These are phyloP conservation scores for Candida insectalens DNA, from an alignment of 805 yeast genomes.

Conservation along the genomic window DNA sequence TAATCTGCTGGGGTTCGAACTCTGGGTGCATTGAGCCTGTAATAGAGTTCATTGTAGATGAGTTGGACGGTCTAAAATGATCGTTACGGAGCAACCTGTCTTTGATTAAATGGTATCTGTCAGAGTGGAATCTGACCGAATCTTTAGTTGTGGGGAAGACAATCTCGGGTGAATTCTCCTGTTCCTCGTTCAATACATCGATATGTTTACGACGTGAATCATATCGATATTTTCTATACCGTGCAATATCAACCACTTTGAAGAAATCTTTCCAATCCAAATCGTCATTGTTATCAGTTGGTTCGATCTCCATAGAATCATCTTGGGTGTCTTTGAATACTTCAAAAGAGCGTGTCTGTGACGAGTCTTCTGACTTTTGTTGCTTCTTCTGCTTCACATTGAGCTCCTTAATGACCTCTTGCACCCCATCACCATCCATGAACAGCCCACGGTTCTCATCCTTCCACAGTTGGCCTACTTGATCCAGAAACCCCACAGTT, in stretches of 20 bases:
- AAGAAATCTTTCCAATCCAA: slow-evolving; percentile 70
- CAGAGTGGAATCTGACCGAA: slow-evolving; percentile 33
- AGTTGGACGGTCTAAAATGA: slow-evolving; percentile 46
- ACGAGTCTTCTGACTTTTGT: slow-evolving; percentile 8
- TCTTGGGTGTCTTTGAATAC: slow-evolving; percentile 1
- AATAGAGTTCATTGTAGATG: slow-evolving; percentile 30
- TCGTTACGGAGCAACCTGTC: slow-evolving; percentile 75
- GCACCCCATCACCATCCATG: slow-evolving; percentile 65
- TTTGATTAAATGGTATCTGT: slow-evolving; percentile 51
- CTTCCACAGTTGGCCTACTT: slow-evolving; percentile 76
- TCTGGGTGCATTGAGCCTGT: slow-evolving; percentile 16
- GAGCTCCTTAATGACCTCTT: slow-evolving; percentile 51
- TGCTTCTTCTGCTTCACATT: slow-evolving; percentile 8
- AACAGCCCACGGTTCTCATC: slow-evolving; percentile 83
- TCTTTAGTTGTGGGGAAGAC: slow-evolving; percentile 14
- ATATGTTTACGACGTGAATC: slow-evolving; percentile 57
- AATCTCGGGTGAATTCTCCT: background rate
- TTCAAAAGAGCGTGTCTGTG: slow-evolving; percentile 6
- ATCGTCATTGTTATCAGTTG: slow-evolving; percentile 7
- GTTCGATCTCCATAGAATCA: background rate
- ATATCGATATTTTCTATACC: slow-evolving; percentile 57
- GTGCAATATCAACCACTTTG: slow-evolving; percentile 50
- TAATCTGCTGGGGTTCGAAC: slow-evolving; percentile 30
- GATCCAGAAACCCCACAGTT: slow-evolving; percentile 61
- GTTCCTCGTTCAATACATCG: slow-evolving; percentile 13